These are phyloP conservation scores for Phyllosticta paracitricarpa DNA, from an alignment of 2,329 filamentous ascomycete species.

Conservation along the genomic window DNA sequence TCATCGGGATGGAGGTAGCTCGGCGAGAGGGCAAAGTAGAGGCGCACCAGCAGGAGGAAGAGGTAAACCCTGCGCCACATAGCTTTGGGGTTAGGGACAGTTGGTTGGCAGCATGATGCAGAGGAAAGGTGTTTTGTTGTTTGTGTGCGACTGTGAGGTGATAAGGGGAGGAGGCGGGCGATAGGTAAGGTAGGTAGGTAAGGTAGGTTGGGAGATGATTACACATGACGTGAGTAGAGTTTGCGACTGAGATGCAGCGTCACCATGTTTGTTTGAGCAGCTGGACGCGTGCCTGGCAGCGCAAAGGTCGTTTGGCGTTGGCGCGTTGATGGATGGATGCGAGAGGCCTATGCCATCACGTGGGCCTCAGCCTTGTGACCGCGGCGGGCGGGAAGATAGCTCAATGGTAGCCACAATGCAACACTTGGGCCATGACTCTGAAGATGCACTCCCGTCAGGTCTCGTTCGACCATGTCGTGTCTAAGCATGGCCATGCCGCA, in stretches of 20 bases:
- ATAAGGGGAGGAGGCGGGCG: background rate
- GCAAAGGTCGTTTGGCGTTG: background rate
- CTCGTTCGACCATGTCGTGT: too few relatives aligned
- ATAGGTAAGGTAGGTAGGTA: background rate
- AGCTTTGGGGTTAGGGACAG: conserved; percentile 14
- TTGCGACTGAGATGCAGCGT: background rate
- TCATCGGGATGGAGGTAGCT: conserved; percentile 98
- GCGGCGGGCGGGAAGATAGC: too few relatives aligned
- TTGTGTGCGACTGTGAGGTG: background rate
- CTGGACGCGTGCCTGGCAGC: background rate
- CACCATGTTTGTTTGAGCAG: background rate
- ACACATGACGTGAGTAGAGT: background rate
- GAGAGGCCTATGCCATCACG: background rate
- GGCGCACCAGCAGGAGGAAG: conserved; percentile 70
- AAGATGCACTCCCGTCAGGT: too few relatives aligned
- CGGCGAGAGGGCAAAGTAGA: conserved; percentile 88
- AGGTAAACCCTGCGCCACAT: conserved; percentile 94
- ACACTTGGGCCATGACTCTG: too few relatives aligned
- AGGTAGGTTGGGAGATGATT: background rate
- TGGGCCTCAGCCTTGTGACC: background rate
- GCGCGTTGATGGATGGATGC: background rate
- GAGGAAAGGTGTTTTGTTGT: background rate
- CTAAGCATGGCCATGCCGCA: too few relatives aligned
- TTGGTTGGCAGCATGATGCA: background rate
- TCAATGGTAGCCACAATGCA: too few relatives aligned